These are phyloP conservation scores for Trichoderma asperelloides DNA, from an alignment of 495 filamentous ascomycete genomes.

Conservation along the genomic window DNA sequence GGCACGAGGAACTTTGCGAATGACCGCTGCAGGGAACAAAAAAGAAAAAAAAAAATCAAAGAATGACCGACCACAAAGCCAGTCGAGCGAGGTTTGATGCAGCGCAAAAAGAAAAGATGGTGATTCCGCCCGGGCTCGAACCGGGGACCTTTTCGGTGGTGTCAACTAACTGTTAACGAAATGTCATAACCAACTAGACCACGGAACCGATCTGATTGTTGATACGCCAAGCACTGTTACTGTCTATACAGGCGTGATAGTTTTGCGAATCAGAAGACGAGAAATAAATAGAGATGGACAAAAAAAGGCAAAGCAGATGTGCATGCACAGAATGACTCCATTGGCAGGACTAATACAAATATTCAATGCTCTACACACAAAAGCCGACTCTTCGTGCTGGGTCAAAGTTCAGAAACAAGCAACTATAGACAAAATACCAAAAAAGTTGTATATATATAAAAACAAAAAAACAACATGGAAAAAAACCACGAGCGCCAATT, in stretches of 20 bases:
- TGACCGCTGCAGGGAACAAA: neutral
- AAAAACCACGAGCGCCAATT: neutral
- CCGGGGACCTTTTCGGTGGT: conserved; percentile 8
- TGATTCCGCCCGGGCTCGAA: conserved; percentile 8
- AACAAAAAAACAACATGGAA: neutral
- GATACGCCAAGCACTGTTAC: conserved; percentile 1
- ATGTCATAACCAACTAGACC: conserved; percentile 9
- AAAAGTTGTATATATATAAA: neutral
- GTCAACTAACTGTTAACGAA: conserved; percentile 8
- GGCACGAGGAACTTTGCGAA: too few species aligned
- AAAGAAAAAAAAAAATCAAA: neutral
- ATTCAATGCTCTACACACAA: too few species aligned
- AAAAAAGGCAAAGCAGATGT: too few species aligned
- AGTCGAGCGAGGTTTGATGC: too few species aligned
- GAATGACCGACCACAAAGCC: too few species aligned
- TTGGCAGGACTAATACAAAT: neutral
- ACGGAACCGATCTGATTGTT: neutral
- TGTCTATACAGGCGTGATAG: conserved; percentile 7
- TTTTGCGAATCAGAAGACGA: too few species aligned
- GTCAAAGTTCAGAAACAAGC: too few species aligned
- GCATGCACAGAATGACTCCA: neutral
- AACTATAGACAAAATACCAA: too few species aligned
- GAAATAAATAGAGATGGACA: too few species aligned
- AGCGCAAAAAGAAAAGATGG: neutral
- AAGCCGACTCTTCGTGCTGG: too few species aligned